phyloP scores from a whole-genome alignment of 2,329 filamentous ascomycete genomes.

The Sporothrix globosa region DNA sequence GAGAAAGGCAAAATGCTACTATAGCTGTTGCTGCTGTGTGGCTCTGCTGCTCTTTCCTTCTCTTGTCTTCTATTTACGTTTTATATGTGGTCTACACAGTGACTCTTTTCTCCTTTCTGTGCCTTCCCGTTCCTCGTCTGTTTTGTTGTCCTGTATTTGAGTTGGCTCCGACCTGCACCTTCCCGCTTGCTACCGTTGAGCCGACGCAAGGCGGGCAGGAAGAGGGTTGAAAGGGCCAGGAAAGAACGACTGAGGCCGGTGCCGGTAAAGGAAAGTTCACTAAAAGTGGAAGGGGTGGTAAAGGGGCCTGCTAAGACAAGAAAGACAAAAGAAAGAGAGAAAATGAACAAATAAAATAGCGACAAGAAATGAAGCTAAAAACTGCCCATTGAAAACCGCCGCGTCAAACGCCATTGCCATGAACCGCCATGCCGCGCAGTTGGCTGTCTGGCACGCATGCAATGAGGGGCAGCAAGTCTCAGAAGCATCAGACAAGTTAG shows the following conservation, averaged over 20 bases:
- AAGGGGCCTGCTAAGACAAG: neutral
- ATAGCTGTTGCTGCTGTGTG: neutral
- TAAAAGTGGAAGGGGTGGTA: neutral
- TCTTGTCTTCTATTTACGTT: neutral
- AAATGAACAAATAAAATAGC: neutral
- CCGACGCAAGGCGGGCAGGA: slow-evolving; percentile 26
- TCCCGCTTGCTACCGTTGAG: slow-evolving; percentile 22
- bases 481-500: neutral
- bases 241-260: neutral
- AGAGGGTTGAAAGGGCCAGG: neutral
- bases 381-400: neutral
- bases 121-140: neutral
- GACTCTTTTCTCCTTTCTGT: neutral
- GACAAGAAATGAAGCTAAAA: too few species aligned
- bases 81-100: neutral
- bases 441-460: neutral
- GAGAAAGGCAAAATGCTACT: neutral
- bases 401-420: neutral
- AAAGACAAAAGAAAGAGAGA: neutral
- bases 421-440: slow-evolving; percentile 1
- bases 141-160: neutral
- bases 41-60: slow-evolving; percentile 1
- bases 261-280: neutral
- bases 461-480: neutral
- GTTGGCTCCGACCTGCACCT: slow-evolving; percentile 1